Conservation (phyloP, 2,329 filamentous ascomycete genomes). For the Diaporthe ampelina region DNA sequence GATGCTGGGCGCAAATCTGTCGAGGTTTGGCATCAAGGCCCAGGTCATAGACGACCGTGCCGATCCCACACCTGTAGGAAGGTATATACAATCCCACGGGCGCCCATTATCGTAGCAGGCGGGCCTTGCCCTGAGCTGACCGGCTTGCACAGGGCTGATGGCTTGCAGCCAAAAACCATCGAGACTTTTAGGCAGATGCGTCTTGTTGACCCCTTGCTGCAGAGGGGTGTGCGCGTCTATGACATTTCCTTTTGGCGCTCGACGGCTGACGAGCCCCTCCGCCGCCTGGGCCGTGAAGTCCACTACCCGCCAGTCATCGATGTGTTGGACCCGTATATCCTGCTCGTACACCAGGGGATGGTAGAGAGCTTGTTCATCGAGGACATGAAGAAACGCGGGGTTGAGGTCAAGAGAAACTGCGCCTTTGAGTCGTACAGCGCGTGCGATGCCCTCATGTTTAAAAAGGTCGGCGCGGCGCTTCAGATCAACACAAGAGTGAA, state of each 20-base stretch:
- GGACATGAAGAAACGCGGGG: slow-evolving; percentile 75
- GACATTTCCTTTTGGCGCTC: slow-evolving; percentile 81
- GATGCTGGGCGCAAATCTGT: slow-evolving; percentile 65
- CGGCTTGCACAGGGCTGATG: slow-evolving; percentile 69
- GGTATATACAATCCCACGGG: slow-evolving; percentile 30
- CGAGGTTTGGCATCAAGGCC: slow-evolving; percentile 70
- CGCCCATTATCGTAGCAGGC: not conserved
- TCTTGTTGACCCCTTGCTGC: slow-evolving; percentile 76
- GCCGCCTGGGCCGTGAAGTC: slow-evolving; percentile 64
- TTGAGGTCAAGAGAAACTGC: slow-evolving; percentile 74
- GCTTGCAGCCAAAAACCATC: slow-evolving; percentile 83
- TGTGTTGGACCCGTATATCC: slow-evolving; percentile 69
- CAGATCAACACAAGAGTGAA: slow-evolving; percentile 67
- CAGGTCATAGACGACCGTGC: slow-evolving; percentile 71
- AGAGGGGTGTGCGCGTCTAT: slow-evolving; percentile 77
- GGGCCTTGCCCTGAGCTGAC: slow-evolving; percentile 42
- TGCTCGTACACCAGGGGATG: slow-evolving; percentile 80
- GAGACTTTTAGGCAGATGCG: slow-evolving; percentile 82
- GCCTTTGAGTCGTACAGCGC: slow-evolving; percentile 71
- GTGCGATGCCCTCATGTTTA: slow-evolving; percentile 52
- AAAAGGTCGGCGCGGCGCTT: slow-evolving; percentile 56
- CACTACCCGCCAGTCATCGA: slow-evolving; percentile 76
- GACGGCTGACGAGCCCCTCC: slow-evolving; percentile 66
- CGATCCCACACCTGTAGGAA: slow-evolving; percentile 65
- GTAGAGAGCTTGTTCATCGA: slow-evolving; percentile 79